Base-by-base conservation (phyloP, 192 early-diverging fungal genomes). In the Mortierella antarctica region DNA sequence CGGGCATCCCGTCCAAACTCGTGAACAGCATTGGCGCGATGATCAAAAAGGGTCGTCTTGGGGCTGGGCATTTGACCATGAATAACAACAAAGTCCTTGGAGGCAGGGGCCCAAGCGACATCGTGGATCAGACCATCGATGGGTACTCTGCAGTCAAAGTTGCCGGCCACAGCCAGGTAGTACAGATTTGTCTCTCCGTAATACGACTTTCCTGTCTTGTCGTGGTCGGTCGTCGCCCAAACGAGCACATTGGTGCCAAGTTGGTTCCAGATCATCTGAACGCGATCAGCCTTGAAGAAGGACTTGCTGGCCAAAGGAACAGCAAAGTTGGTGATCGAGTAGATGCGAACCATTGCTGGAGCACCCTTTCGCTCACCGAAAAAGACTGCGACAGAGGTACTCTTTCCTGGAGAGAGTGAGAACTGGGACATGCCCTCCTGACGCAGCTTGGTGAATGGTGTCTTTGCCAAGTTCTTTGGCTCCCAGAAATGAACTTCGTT, bases 141-240 rank as follows among this genome's bases (percentile, higher is more conserved):
- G 42, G 88, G 74, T 15, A 99, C 97, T 70, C 92, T 90, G 77
- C 95, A 95, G 85, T 97, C 96, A 86, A 94, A 98, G 83, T 93
- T 96, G 9, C 96, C 96, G 49, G 94, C 90, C 2, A 93, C 94
- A 14, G 96, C 88, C 61, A 99, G 83, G 67, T 93, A 97, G 83
- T 96, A 97, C 67, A 99, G 86, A 51, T 91, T 93, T 23, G 95
- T 96, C 79, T 99, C 97, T 70, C 98, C 98, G 79, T 99, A 99
- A 88, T 99, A 99, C 40, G 93, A 95, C 75, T 95, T 92, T 66
- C 95, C 95, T 17, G 96, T 95, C 79, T 92, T 96, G 83, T 98
- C 97, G 48, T 98, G 93, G 46, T 99, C 98, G 44, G 98, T 98
- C 39, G 93, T 93, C 7, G 97, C 95, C 81, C 97, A 89, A 42